Percentiles rank a stretch among this genome's conserved stretches.
phyloP scores from a whole-genome alignment of 163 green algal genomes.

The Chlamydomonas reinhardtii region DNA sequence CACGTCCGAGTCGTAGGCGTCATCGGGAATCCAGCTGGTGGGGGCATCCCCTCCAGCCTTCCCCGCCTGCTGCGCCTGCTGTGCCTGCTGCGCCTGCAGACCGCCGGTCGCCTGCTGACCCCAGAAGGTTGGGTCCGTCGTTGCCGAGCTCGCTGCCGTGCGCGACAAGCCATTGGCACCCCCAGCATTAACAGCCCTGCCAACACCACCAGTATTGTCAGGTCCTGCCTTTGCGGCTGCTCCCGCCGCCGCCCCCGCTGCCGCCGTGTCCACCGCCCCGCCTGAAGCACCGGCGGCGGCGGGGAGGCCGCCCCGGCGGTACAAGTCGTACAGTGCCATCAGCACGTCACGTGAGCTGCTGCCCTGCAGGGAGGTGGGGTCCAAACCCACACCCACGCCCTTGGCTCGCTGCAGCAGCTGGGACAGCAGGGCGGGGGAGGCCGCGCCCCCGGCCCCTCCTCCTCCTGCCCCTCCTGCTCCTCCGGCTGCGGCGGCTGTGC shows the following conservation, averaged over 20 bases:
- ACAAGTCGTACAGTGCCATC: not conserved
- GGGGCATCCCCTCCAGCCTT: too few species aligned
- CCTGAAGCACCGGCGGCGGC: not conserved
- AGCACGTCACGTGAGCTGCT: constrained; percentile 28
- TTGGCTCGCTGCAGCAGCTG: not conserved
- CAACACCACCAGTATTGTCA: not conserved
- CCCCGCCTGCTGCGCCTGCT: too few species aligned
- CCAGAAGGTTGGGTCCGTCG: not conserved
- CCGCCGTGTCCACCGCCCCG: not conserved
- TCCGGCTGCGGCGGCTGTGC: not conserved
- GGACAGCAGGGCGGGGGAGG: not conserved
- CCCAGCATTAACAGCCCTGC: too few species aligned
- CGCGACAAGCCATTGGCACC: too few species aligned
- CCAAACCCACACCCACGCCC: not conserved
- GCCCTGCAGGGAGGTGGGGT: not conserved
- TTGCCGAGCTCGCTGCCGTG: not conserved
- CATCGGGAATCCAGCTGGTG: not conserved
- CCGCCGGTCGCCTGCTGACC: too few species aligned
- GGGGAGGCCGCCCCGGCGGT: not conserved
- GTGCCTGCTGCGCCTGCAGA: too few species aligned
- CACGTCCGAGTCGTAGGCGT: constrained; percentile 27
- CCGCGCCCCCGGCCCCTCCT: not conserved
- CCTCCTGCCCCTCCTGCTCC: not conserved
- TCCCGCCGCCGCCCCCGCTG: not conserved
- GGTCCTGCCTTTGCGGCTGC: not conserved